These are phyloP conservation scores for Euptelea pleiosperma DNA, from an alignment of 164 flowering plant species.

Conservation along the genomic window DNA sequence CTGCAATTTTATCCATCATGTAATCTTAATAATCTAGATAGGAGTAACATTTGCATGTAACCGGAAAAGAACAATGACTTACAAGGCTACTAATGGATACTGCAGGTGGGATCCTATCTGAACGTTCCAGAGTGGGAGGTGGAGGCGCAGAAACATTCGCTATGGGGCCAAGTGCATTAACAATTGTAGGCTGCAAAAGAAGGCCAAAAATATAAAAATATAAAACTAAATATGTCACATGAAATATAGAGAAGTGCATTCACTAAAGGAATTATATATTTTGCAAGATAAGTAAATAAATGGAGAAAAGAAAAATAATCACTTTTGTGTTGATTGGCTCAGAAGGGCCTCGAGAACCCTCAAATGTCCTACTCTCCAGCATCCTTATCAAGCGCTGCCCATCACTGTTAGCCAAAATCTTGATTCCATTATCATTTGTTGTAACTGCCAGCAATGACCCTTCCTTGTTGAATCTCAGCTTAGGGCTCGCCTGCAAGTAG, in stretches of 20 bases:
- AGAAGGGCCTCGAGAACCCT: slow-evolving; percentile 38
- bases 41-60: neutral
- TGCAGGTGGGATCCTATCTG: slow-evolving; percentile 37
- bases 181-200: slow-evolving; percentile 40
- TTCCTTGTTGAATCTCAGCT: slow-evolving; percentile 53
- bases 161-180: slow-evolving; percentile 36
- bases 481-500: slow-evolving; percentile 44
- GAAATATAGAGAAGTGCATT: neutral
- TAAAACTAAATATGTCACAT: neutral
- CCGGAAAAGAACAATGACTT: slow-evolving; percentile 8
- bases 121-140: slow-evolving; percentile 33
- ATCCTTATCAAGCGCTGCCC: slow-evolving; percentile 44
- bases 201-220: neutral
- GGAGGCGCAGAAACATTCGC: slow-evolving; percentile 31
- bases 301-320: neutral
- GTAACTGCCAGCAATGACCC: slow-evolving; percentile 55
- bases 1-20: slow-evolving; percentile 15
- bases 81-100: slow-evolving; percentile 43
- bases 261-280: no score
- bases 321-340: slow-evolving; percentile 48
- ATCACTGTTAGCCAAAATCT: slow-evolving; percentile 46
- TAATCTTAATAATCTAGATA: neutral
- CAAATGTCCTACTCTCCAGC: slow-evolving; percentile 39
- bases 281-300: neutral
- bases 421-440: slow-evolving; percentile 51